Evolutionary conservation across 306 rosid species (phyloP).

Genomic region (Castanopsis chinensis): DNA sequence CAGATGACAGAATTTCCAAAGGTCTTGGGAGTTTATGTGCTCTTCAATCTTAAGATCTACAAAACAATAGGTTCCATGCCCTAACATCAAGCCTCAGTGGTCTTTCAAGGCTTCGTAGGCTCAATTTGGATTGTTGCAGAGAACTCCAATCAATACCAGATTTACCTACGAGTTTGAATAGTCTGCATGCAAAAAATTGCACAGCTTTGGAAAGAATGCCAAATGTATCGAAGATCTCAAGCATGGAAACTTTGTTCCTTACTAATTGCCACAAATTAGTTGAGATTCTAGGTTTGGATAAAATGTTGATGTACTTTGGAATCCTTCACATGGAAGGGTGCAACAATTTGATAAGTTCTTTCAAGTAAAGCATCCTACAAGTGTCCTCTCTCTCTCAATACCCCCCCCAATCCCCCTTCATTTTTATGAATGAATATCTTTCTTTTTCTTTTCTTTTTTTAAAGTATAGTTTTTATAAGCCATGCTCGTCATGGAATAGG

Average conservation of each 20-base stretch:
- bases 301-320: background rate
- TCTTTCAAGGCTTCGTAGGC: background rate
- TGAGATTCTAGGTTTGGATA: constrained; percentile 20
- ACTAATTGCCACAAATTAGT: constrained; percentile 12
- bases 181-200: background rate
- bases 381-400: constrained; percentile 3
- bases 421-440: no score
- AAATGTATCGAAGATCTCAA: constrained; percentile 7
- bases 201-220: constrained; percentile 10
- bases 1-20: background rate
- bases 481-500: no score
- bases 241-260: background rate
- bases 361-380: constrained; percentile 18
- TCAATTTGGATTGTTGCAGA: background rate
- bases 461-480: no score
- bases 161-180: no score
- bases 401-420: no score
- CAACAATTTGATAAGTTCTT: constrained; percentile 1
- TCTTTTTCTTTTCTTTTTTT: no score
- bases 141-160: background rate
- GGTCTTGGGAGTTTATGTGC: background rate
- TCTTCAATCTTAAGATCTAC: background rate
- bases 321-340: constrained; percentile 15
- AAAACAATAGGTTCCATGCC: background rate
- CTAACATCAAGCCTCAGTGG: background rate